phyloP scores from a whole-genome alignment of 2,329 filamentous ascomycete species.

The Pezicula radicicola region DNA sequence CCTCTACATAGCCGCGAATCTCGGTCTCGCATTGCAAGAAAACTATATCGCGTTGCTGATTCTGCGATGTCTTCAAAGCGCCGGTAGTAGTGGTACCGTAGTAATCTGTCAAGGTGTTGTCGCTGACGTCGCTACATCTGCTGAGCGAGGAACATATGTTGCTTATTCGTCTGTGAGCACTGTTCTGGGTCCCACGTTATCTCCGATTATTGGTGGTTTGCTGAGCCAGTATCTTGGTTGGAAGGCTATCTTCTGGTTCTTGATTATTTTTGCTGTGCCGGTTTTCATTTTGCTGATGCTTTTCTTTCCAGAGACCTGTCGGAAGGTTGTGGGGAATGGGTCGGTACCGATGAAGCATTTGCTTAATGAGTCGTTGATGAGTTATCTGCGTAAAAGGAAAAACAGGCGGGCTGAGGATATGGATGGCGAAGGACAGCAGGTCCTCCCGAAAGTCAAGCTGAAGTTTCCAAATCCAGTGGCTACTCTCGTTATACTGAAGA shows the following conservation, averaged over 20 bases:
- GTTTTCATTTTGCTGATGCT: slow-evolving; percentile 26
- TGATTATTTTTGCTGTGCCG: slow-evolving; percentile 39
- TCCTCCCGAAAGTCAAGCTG: too few species aligned
- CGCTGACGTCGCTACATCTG: slow-evolving; percentile 59
- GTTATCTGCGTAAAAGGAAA: too few species aligned
- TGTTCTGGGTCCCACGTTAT: slow-evolving; percentile 40
- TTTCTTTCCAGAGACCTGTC: slow-evolving; percentile 7
- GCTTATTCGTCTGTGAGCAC: slow-evolving; percentile 43
- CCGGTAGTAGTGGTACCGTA: slow-evolving; percentile 57
- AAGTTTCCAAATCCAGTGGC: neutral
- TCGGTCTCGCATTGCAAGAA: slow-evolving; percentile 47
- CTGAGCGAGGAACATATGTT: slow-evolving; percentile 64
- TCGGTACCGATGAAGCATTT: neutral
- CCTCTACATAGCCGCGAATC: slow-evolving; percentile 52
- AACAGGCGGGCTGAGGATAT: too few species aligned
- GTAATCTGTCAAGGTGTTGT: slow-evolving; percentile 58
- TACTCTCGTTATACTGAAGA: slow-evolving; percentile 8
- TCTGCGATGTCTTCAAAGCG: slow-evolving; percentile 53
- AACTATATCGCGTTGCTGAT: slow-evolving; percentile 49
- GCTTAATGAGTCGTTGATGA: too few species aligned
- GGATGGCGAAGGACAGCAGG: too few species aligned
- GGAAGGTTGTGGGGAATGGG: slow-evolving; percentile 10
- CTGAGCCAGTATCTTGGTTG: slow-evolving; percentile 43
- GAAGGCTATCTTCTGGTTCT: slow-evolving; percentile 49
- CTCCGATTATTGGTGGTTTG: slow-evolving; percentile 45